phyloP scores from a whole-genome alignment of 768 basidiomycete species.

The Rubroboletus satanas region DNA sequence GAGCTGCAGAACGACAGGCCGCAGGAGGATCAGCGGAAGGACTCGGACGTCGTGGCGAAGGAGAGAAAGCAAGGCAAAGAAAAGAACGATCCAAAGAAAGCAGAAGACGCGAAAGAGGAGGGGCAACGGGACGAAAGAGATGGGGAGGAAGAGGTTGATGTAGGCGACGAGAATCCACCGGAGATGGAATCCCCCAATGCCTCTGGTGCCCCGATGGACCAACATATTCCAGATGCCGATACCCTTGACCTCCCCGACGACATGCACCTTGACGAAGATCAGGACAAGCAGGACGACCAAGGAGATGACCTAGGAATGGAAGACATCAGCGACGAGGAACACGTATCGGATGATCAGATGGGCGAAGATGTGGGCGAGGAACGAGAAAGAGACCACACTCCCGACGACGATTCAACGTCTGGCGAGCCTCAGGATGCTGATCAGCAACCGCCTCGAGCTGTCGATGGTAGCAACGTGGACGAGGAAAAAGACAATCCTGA shows the following conservation, averaged over 20 bases:
- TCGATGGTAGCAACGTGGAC: conserved; percentile 15
- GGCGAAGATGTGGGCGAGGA: conserved; percentile 23
- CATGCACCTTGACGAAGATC: conserved; percentile 53
- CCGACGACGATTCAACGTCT: conserved; percentile 20
- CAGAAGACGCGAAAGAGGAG: conserved; percentile 27
- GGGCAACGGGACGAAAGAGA: conserved; percentile 27
- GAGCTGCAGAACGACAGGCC: conserved; percentile 62
- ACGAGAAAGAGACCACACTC: conserved; percentile 4
- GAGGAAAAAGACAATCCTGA: conserved; percentile 30
- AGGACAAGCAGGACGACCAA: conserved; percentile 27
- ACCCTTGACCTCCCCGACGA: conserved; percentile 89
- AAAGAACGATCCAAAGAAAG: conserved; percentile 33
- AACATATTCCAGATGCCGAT: conserved; percentile 73
- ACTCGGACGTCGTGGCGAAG: conserved; percentile 77
- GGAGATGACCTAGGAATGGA: conserved; percentile 33
- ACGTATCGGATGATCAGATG: conserved; percentile 21
- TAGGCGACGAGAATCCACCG: conserved; percentile 34
- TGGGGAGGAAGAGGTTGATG: conserved; percentile 22
- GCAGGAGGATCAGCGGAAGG: conserved; percentile 37
- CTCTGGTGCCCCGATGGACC: conserved; percentile 68
- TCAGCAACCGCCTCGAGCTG: conserved; percentile 15
- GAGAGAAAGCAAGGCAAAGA: conserved; percentile 47
- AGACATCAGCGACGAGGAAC: conserved; percentile 34
- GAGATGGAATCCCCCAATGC: conserved; percentile 45
- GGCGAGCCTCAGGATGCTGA: conserved; percentile 24